Evolutionary conservation across 495 filamentous ascomycete species (phyloP), one percentile per base, ranked within the genome.

Genomic region (Tuber melanosporum): DNA sequence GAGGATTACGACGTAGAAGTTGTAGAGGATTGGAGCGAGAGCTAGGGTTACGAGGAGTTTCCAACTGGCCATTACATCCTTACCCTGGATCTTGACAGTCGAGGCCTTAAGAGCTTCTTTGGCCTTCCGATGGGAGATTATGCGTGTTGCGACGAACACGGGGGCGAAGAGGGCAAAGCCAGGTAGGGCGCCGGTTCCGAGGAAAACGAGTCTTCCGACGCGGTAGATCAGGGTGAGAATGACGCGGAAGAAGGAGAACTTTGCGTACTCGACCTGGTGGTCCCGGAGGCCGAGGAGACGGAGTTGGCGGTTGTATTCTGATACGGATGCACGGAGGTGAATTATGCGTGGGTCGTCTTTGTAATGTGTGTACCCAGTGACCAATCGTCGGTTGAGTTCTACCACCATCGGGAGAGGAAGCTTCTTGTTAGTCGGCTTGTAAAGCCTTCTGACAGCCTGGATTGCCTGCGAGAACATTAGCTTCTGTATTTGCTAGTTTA

Each of bases 61-160:
- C 95, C 95, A 99, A 0, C 95, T 98, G 0, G 95, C 95, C 87
- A 99, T 95, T 41, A 99, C 95, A 84, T 99, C 95, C 47, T 91
- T 89, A 26, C 93, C 95, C 83, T 96, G 91, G 43, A 99, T 88
- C 83, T 99, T 99, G 78, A 99, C 95, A 3, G 91, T 92, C 15
- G 94, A 97, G 36, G 91, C 94, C 6, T 94, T 95, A 42, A 99
- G 88, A 0, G 95, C 95, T 84, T 95, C 92, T 78, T 89, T 90
- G 0, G 95, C 93, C 85, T 99, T 99, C 79, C 90, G 92, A 73
- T 89, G 91, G n/a, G 93, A 97, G 78, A 97, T 95, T 74, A 92
- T 84, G 83, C 97, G 98, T 39, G 93, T 91, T 26, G 90, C 92
- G 69, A 95, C 89, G 85, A 99, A 99, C 72, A 99, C 93, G 0